phyloP scores from a whole-genome alignment of 495 filamentous ascomycete genomes.

The Viridothelium virens region DNA sequence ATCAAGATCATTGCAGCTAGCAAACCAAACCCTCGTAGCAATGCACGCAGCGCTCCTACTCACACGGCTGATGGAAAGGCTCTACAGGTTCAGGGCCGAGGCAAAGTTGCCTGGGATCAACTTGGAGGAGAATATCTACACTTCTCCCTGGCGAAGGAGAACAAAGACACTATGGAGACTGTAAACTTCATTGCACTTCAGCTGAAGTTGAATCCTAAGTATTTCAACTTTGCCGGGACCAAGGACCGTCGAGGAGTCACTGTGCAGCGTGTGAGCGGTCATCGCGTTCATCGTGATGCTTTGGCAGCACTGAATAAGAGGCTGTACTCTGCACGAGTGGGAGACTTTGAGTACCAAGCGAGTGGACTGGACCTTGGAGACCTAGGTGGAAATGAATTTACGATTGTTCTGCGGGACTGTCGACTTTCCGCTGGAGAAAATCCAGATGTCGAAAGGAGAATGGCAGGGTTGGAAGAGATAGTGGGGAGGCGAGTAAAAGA shows the following conservation, averaged over 20 bases:
- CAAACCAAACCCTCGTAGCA: conserved; percentile 26
- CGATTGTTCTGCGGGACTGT: conserved; percentile 80
- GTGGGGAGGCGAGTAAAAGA: conserved; percentile 49
- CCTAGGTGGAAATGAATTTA: conserved; percentile 80
- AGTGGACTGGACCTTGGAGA: conserved; percentile 72
- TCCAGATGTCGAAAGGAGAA: conserved; percentile 34
- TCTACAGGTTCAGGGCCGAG: conserved; percentile 19
- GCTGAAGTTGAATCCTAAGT: conserved; percentile 57
- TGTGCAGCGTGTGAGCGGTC: conserved; percentile 71
- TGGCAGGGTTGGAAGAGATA: conserved; percentile 41
- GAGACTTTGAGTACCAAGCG: conserved; percentile 67
- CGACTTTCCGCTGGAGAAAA: conserved; percentile 49
- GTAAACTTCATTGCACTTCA: conserved; percentile 61
- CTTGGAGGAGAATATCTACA: conserved; percentile 76
- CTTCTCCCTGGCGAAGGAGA: conserved; percentile 94
- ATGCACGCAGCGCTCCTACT: conserved; percentile 17
- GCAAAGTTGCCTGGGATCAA: conserved; percentile 49
- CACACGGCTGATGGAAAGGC: conserved; percentile 28
- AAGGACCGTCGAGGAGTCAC: conserved; percentile 90
- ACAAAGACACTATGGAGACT: conserved; percentile 95
- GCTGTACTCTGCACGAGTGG: conserved; percentile 57
- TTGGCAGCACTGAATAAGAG: conserved; percentile 55
- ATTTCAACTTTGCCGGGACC: conserved; percentile 81
- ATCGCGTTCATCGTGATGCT: conserved; percentile 53
- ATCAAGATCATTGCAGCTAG: conserved; percentile 51